Base-by-base conservation (phyloP, 805 yeast genomes). In the Ogataea neopini region DNA sequence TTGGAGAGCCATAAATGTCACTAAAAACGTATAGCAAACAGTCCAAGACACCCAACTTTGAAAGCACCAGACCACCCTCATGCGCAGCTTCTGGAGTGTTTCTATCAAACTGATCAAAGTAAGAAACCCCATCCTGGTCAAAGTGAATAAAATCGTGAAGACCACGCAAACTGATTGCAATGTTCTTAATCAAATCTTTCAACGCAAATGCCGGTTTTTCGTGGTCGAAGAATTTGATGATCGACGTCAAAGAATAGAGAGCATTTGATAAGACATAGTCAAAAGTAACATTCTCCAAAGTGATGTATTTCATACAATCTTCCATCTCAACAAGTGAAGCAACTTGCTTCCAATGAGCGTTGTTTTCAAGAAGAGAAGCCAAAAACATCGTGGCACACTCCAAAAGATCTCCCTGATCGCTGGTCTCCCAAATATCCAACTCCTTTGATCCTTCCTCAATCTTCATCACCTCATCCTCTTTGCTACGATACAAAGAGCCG, bases 201-300 rank as follows among this genome's bases (percentile, higher is more conserved):
- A 68, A 41, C 6, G 75, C 84, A 61, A 78, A 79, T 6, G 72
- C 73, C 22, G 78, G 73, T 33, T 73, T 70, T 37, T 79, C 79
- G 38, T 78, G 81, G 57, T 81, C 86, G 45, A 82, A 74, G 40
- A 72, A 72, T 54, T 77, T 80, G 36, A 84, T 67, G 1, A 81
- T 75, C 19, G 80, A 81, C 26, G 79, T 69, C 25, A 81, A 63
- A 17, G 82, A 77, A 33, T 73, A 69, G 52, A 81, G 64, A 0
- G 83, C 78, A 49, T 74, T 75, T 1, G 88, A 80, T 29, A 73
- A 67, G 4, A 76, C 71, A 54, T 75, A 81, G 56, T 86, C 90
- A 60, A 73, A 84, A 0, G 92, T 85, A 2, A 79, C 76, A 45
- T 80, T 75, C 7, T 72, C 66, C 45, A 82, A 57, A 1, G 76